phyloP scores from a whole-genome alignment of 371 early-diverging fungal genomes.

The Umbelopsis sp. region DNA sequence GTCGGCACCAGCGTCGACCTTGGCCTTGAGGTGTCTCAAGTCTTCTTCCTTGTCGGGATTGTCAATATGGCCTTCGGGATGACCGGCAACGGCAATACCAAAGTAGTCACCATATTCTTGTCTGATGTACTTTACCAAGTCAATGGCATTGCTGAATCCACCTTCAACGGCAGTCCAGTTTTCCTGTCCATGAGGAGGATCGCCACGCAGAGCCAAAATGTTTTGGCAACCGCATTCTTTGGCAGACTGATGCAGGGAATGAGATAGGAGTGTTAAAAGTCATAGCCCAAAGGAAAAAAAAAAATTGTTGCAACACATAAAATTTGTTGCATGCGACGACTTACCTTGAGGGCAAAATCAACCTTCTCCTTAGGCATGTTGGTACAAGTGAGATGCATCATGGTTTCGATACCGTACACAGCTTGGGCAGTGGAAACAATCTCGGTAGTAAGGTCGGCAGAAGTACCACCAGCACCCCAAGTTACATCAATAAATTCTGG shows the following conservation, averaged over 20 bases:
- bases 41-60: slow-evolving; percentile 75
- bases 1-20: slow-evolving; percentile 93
- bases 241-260: slow-evolving; percentile 61
- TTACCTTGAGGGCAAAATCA: slow-evolving; percentile 77
- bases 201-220: slow-evolving; percentile 94
- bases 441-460: slow-evolving; percentile 86
- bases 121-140: slow-evolving; percentile 90
- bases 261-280: no score
- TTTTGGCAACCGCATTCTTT: slow-evolving; percentile 94
- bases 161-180: slow-evolving; percentile 80
- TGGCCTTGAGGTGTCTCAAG: slow-evolving; percentile 77
- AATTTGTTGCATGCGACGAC: not conserved
- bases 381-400: slow-evolving; percentile 98
- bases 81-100: slow-evolving; percentile 94
- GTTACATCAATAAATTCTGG: slow-evolving; percentile 96
- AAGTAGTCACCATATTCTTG: slow-evolving; percentile 92
- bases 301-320: not conserved
- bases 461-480: slow-evolving; percentile 95
- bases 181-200: slow-evolving; percentile 86
- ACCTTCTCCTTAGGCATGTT: slow-evolving; percentile 92
- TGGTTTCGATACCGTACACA: slow-evolving; percentile 92
- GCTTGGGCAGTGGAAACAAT: slow-evolving; percentile 88
- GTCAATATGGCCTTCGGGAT: slow-evolving; percentile 92
- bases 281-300: not conserved
- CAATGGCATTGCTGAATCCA: slow-evolving; percentile 83